Evolutionary conservation across 345 rosid genomes (phyloP), one percentile per base, ranked within the genome.

Genomic region (Populus pruinosa): DNA sequence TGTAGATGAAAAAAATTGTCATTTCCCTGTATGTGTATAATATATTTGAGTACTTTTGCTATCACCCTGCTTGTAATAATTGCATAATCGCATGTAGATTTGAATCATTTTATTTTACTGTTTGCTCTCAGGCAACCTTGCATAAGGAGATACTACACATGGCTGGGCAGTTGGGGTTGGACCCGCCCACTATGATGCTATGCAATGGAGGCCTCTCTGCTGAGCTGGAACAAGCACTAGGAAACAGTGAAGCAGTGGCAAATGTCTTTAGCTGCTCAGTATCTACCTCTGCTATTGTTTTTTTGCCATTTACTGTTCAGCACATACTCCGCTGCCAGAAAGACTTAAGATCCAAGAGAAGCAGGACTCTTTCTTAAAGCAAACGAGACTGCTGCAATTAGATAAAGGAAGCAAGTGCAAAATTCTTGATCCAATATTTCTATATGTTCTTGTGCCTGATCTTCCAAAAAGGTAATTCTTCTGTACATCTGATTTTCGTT

Each of bases 141-240:
- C 97, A 91, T 75, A 87, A 89, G 83, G 87, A 88, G 83, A 79
- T 93, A 56, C 91, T 96, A 61, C 83, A 90, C 87, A 96, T 94
- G 98, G 98, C 99, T 83, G 97, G 99, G 50, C 99, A 96, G 76
- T 78, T 94, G 87, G 98, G 98, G 27, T 94, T 96, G 73, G 91
- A 92, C 80, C 98, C 98, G 79, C 91, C 98, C 50, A 89, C 93
- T 1, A 94, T 92, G 98, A 84, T 82, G 77, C 87, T 94, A 27
- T 83, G 81, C 83, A 77, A 27, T 21, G 96, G 88, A 74, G 95
- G 95, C 36, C 80, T 92, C 56, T 41, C 83, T 62, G 89, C 87
- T 9, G 99, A 93, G 90, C 78, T 93, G 64, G 90, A 89, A 78
- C 97, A 84, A 82, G 98, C 99, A 20, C 86, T 96, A 69, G 76